Evolutionary conservation across 83 land plant species (phyloP).

Genomic region (Thuja plicata): DNA sequence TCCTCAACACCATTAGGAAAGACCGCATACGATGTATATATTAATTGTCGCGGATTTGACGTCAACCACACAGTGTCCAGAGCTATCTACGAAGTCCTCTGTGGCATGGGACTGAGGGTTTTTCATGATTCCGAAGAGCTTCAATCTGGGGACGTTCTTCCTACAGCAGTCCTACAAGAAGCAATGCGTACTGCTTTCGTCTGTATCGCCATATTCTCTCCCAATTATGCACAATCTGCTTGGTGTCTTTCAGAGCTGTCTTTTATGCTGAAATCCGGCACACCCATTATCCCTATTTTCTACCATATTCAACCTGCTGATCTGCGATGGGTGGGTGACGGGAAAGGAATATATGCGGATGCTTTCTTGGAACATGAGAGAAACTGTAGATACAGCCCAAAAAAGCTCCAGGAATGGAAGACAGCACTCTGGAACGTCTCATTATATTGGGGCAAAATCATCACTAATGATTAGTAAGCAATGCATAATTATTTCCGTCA

Average conservation of each 20-base stretch:
- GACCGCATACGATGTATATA: background rate
- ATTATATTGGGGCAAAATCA: too few relatives aligned
- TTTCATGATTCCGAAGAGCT: background rate
- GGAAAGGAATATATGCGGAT: too few relatives aligned
- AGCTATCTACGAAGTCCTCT: background rate
- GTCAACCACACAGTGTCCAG: background rate
- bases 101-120: background rate
- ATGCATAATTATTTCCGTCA: too few relatives aligned
- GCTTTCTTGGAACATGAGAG: too few relatives aligned
- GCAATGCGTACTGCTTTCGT: background rate
- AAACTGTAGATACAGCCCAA: too few relatives aligned
- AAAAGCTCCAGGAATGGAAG: too few relatives aligned
- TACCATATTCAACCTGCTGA: background rate
- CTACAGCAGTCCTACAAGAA: background rate
- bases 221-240: background rate
- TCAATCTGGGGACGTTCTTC: background rate
- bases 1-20: too few relatives aligned
- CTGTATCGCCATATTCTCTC: background rate
- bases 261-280: background rate
- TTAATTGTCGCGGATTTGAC: background rate
- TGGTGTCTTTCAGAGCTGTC: slow-evolving; percentile 1
- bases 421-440: too few relatives aligned
- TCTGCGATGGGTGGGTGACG: background rate
- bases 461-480: too few relatives aligned
- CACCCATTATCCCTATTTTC: background rate